Evolutionary conservation across 306 rosid genomes (phyloP), one percentile per base, ranked within the genome.

Genomic region (Sophora flavescens): DNA sequence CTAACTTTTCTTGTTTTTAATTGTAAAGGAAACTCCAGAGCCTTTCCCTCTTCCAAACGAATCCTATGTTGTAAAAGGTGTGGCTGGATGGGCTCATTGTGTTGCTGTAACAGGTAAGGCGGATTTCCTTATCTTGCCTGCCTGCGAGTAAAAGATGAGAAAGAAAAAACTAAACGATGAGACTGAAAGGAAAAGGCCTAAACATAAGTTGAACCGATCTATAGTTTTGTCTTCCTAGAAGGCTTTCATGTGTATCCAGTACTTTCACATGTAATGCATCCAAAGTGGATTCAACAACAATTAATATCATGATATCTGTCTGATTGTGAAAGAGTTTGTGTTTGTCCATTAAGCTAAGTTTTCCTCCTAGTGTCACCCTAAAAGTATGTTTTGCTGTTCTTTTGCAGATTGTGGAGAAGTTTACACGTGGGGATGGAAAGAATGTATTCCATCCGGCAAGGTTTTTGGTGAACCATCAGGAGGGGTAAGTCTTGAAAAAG

Each of bases 21-120:
- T 84, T 80, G 61, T 81, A 28, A 68, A 92, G 97, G 96, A 92
- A 85, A 92, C 56, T 62, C 97, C 96, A 18, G 97, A 90, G 82
- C 91, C 96, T 44, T 92, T 92, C 67, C 96, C 93, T 68, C 93
- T 90, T 79, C 91, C 97, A 70, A 60, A 86, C 6, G 93, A 92
- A 73, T 83, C 81, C 63, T 82, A 85, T 48, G 59, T 92, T 9
- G 78, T 85, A 17, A 84, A 72, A 84, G 97, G 93, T 32, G 96
- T 89, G 3, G 96, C 97, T 8, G 96, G 97, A 73, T 92, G 97
- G 97, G 97, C 97, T 45, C 97, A 92, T 77, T 90, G 96, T 84
- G 87, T 83, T 78, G 87, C 93, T 22, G 84, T 84, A 63, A 88
- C 93, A 82, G 96, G 97, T 92, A 81, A 78, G 76, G n/a, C 12